Evolutionary conservation across 345 rosid genomes (phyloP).

Genomic region (Hirschfeldia incana): DNA sequence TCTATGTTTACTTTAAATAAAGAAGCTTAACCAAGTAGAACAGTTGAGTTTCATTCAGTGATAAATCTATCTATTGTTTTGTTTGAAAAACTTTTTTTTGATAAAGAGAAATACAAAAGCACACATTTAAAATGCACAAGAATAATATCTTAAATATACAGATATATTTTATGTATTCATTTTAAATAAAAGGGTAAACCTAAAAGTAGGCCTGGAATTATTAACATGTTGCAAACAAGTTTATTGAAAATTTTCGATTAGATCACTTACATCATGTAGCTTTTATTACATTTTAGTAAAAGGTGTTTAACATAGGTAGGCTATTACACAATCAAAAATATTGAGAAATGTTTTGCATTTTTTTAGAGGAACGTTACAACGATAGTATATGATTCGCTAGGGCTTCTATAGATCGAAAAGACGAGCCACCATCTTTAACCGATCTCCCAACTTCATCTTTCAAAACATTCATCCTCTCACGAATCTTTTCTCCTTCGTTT

Average conservation of each 20-base stretch:
- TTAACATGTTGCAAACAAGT: too few species aligned
- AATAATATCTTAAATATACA: neutral
- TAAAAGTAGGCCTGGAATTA: too few species aligned
- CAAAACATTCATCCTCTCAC: constrained; percentile 29
- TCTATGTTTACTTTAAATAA: too few species aligned
- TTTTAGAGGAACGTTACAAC: neutral
- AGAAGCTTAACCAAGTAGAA: too few species aligned
- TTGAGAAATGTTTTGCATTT: neutral
- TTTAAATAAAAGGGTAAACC: too few species aligned
- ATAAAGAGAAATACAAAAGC: neutral
- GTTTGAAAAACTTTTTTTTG: too few species aligned
- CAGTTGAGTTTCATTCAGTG: neutral
- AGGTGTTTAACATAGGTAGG: neutral
- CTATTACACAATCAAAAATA: neutral
- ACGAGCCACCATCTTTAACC: neutral
- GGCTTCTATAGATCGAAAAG: neutral
- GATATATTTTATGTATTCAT: too few species aligned
- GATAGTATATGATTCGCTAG: constrained; percentile 10
- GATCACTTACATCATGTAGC: neutral
- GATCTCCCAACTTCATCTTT: constrained; percentile 17
- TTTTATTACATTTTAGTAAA: neutral
- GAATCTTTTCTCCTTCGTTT: constrained; percentile 15
- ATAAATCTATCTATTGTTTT: neutral
- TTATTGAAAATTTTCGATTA: neutral
- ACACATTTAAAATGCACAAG: neutral